Percentiles rank a stretch among this genome's conserved stretches.
Conservation (phyloP, 1,284 basidiomycete genomes). For the Singerocomus inundabilis region DNA sequence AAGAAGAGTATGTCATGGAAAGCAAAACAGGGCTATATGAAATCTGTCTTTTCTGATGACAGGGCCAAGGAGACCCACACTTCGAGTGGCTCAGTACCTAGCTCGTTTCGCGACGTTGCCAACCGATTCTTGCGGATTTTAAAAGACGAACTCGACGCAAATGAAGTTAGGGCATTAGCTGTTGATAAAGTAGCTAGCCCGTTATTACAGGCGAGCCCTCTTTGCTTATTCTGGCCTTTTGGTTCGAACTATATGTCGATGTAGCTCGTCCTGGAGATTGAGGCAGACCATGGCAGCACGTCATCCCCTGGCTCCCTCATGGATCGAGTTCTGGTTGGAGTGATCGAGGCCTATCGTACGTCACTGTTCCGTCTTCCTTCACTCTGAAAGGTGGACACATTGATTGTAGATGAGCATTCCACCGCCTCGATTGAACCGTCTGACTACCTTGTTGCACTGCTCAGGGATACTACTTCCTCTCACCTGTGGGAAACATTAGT, state of each 20-base stretch:
- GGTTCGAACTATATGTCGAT: background rate
- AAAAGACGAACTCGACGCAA: conserved; percentile 54
- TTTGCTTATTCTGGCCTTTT: background rate
- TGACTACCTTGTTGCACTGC: conserved; percentile 75
- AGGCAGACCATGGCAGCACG: conserved; percentile 62
- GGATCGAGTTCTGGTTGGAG: conserved; percentile 79
- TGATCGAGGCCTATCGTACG: conserved; percentile 68
- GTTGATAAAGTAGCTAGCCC: conserved; percentile 82
- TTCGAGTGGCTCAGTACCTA: conserved; percentile 40
- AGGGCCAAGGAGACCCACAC: conserved; percentile 41
- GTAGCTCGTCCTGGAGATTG: conserved; percentile 80
- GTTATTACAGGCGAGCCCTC: conserved; percentile 64
- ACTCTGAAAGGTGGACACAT: conserved; percentile 1
- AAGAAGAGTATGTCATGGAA: conserved; percentile 80
- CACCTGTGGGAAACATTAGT: conserved; percentile 84
- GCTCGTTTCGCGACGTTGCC: conserved; percentile 52
- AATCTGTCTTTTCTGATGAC: conserved; percentile 60
- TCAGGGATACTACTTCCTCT: conserved; percentile 84
- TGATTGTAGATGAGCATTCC: conserved; percentile 37
- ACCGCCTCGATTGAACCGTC: conserved; percentile 46
- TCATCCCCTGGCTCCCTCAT: conserved; percentile 70
- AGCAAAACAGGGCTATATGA: conserved; percentile 70
- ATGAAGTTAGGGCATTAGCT: conserved; percentile 81
- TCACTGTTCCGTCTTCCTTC: conserved; percentile 7
- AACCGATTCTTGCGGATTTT: conserved; percentile 54